A percentile compares a stretch with the other conserved stretches of the same genome.
phyloP scores from a whole-genome alignment of 495 filamentous ascomycete species.

The Paragyromitra xinjiangensis region DNA sequence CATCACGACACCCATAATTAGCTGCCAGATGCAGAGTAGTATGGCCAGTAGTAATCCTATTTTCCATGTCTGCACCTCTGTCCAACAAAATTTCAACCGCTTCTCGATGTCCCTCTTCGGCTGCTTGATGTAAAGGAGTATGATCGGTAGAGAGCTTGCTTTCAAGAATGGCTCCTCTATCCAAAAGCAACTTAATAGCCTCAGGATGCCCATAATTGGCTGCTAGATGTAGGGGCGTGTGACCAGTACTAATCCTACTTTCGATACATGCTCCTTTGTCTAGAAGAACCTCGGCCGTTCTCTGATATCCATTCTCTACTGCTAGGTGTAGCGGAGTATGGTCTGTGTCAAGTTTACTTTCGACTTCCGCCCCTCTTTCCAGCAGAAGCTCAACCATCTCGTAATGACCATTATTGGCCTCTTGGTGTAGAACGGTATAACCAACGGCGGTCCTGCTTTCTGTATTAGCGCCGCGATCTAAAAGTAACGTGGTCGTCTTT shows the following conservation, averaged over 20 bases:
- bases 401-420: too few relatives aligned
- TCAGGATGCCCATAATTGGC: neutral
- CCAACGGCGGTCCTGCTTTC: neutral
- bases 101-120: neutral
- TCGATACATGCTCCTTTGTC: too few relatives aligned
- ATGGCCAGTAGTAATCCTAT: neutral
- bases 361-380: neutral
- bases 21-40: neutral
- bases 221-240: neutral
- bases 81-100: neutral
- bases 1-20: neutral
- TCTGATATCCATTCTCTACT: too few relatives aligned
- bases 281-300: too few relatives aligned
- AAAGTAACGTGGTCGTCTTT: neutral
- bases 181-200: neutral
- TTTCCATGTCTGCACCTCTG: slow-evolving; percentile 7
- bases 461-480: slow-evolving; percentile 2
- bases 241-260: too few relatives aligned
- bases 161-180: neutral
- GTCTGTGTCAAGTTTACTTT: neutral
- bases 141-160: neutral
- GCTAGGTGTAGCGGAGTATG: too few relatives aligned
- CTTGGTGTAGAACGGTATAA: neutral
- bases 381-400: neutral
- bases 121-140: slow-evolving; percentile 1